These are phyloP conservation scores for Ceratobasidium papillatum DNA, from an alignment of 1,284 basidiomycete species.

Conservation along the genomic window DNA sequence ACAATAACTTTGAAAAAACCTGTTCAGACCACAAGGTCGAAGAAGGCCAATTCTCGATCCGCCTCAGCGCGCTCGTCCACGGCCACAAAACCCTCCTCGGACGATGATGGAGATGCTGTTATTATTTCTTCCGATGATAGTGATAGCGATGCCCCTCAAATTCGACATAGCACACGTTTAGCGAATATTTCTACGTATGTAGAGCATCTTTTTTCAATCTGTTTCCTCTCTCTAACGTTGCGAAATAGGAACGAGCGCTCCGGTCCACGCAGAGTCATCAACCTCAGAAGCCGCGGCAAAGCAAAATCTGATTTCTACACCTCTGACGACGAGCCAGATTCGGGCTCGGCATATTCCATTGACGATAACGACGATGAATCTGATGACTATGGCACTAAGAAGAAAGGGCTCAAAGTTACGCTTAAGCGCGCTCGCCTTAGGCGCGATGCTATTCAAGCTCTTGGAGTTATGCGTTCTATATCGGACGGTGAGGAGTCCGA, in stretches of 20 bases:
- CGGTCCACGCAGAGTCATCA: neutral
- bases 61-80: slow-evolving; percentile 24
- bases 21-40: neutral
- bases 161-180: slow-evolving; percentile 19
- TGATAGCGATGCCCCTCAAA: slow-evolving; percentile 5
- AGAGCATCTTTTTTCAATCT: neutral
- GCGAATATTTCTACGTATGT: slow-evolving; percentile 1
- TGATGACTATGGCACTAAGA: slow-evolving; percentile 2
- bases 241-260: neutral
- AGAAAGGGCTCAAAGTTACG: neutral
- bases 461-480: slow-evolving; percentile 38
- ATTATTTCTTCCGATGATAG: slow-evolving; percentile 6
- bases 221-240: neutral
- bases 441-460: slow-evolving; percentile 26
- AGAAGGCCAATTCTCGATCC: neutral
- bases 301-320: neutral
- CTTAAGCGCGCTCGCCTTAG: slow-evolving; percentile 23
- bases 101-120: neutral
- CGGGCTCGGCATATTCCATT: neutral
- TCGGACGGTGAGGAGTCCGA: slow-evolving; percentile 49
- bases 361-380: slow-evolving; percentile 1
- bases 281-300: slow-evolving; percentile 22
- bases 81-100: neutral
- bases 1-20: neutral
- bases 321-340: slow-evolving; percentile 1